phyloP scores from a whole-genome alignment of 2,329 filamentous ascomycete genomes.

The Xylariaceae sp. region DNA sequence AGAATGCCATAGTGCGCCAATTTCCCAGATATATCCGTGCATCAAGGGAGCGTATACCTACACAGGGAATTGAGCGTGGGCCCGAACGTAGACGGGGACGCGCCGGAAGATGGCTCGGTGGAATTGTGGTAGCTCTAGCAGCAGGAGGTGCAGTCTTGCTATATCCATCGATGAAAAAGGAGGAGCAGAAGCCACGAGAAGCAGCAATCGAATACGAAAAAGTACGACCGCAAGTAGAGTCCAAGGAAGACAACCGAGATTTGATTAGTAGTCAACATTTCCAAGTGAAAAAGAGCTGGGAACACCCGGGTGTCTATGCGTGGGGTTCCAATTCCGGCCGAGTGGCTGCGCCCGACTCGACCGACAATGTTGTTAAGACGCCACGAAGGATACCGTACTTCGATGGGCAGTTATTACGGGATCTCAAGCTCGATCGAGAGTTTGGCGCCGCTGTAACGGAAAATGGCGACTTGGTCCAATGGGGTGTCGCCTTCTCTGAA shows the following conservation, averaged over 20 bases:
- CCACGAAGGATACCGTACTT: slow-evolving; percentile 81
- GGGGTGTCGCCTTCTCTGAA: slow-evolving; percentile 78
- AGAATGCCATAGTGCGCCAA: slow-evolving; percentile 12
- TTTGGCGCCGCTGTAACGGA: slow-evolving; percentile 89
- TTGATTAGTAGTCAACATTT: slow-evolving; percentile 82
- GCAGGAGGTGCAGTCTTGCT: slow-evolving; percentile 31
- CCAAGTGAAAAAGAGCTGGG: slow-evolving; percentile 81
- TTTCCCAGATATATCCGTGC: slow-evolving; percentile 28
- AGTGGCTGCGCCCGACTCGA: slow-evolving; percentile 83
- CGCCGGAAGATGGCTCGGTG: slow-evolving; percentile 26
- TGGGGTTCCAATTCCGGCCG: slow-evolving; percentile 88
- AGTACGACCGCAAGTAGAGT: slow-evolving; percentile 56
- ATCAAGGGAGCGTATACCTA: neutral
- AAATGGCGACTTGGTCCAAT: slow-evolving; percentile 86
- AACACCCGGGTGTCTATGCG: slow-evolving; percentile 84
- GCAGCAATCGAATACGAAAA: slow-evolving; percentile 71
- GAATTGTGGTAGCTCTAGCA: slow-evolving; percentile 28
- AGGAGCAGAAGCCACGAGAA: slow-evolving; percentile 33
- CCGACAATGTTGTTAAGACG: slow-evolving; percentile 76
- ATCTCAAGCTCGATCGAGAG: slow-evolving; percentile 79
- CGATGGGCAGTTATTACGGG: slow-evolving; percentile 79
- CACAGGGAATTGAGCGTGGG: neutral
- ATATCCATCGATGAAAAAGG: slow-evolving; percentile 26
- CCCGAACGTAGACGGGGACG: slow-evolving; percentile 12
- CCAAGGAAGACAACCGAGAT: slow-evolving; percentile 73